Evolutionary conservation across 1,139 yeast species (phyloP), one percentile per base, ranked within the genome.

Genomic region (Nakaseomyces glabratus): DNA sequence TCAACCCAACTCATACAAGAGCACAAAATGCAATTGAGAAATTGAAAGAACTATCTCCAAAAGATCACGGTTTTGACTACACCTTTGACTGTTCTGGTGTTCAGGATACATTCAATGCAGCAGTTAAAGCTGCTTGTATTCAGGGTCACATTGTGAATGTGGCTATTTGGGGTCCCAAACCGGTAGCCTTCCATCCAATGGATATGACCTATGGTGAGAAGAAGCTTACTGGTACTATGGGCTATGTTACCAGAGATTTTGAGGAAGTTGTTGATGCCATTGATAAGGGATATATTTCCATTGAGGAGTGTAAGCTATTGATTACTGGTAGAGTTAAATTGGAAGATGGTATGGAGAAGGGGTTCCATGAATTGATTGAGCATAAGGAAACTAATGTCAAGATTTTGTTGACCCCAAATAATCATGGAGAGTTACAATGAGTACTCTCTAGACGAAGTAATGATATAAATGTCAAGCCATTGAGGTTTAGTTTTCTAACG

Each of bases 21-120:
- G 66, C 54, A 3, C 58, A 58, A 2, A 48, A 54, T 24, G 57
- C 48, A 8, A 48, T 60, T 12, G 49, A 44, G 4, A 59, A 52
- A n/a, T 48, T 70, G 35, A 52, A 52, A 28, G 45, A 47, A 55
- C 43, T 65, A 3, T 59, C 64, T 4, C 55, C 47, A 22, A 63
- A 64, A 3, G 54, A 49, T 37, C 43, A 42, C 17, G 75, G 75
- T 0, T 70, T 63, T 44, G 63, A 65, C 46, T 63, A 59, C 40
- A 55, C 68, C 10, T 71, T 62, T 49, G 76, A 71, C 45, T 69
- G 74, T 45, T 67, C 73, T 8, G 76, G 76, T 12, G 56, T 68
- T 4, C 61, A 62, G 25, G 62, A 59, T 1, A 69, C 76, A 16
- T 64, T 67, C 42, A 57, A 61, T 21, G 56, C 68, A 1, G 63